A percentile compares a stretch with the other conserved stretches of the same genome.
These are phyloP conservation scores for Apiotrichum mycotoxinovorans DNA, from an alignment of 1,284 basidiomycete genomes.

Conservation along the genomic window DNA sequence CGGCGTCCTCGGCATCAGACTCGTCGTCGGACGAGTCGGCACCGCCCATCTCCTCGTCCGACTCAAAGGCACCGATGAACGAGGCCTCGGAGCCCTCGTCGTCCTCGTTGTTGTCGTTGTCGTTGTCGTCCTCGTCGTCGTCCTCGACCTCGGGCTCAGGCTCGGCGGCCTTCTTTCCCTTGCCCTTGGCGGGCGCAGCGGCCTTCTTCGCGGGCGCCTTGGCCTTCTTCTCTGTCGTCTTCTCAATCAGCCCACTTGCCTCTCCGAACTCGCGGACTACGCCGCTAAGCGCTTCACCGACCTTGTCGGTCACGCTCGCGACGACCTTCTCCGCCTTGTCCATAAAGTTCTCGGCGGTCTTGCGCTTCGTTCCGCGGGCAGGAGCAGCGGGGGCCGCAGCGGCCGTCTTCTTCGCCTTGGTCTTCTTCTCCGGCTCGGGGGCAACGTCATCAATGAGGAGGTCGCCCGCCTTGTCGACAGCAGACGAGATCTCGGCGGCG, in stretches of 20 bases:
- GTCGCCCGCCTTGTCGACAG: conserved; percentile 37
- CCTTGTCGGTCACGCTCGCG: conserved; percentile 26
- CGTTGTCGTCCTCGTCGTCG: no score
- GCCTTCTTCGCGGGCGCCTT: conserved; percentile 18
- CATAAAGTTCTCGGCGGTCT: conserved; percentile 44
- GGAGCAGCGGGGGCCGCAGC: conserved; percentile 14
- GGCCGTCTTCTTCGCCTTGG: conserved; percentile 16
- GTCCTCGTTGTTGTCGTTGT: conserved; percentile 23
- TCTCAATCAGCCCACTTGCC: conserved; percentile 18
- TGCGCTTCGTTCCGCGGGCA: conserved; percentile 34
- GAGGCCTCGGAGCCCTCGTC: conserved; percentile 48
- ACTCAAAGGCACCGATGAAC: conserved; percentile 65
- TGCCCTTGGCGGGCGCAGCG: conserved; percentile 11
- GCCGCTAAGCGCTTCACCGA: conserved; percentile 14
- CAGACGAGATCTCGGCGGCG: conserved; percentile 15
- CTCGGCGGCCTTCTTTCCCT: conserved; percentile 29
- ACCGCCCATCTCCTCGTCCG: conserved; percentile 53
- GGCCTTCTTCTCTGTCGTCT: conserved; percentile 18
- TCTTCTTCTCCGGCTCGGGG: conserved; percentile 19
- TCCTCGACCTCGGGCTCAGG: conserved; percentile 24
- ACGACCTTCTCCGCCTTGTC: conserved; percentile 30
- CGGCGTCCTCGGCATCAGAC: conserved; percentile 57
- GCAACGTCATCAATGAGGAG: conserved; percentile 34
- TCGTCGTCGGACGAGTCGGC: conserved; percentile 81
- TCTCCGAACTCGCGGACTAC: conserved; percentile 18